These are phyloP conservation scores for Magnaporthiopsis incrustans DNA, from an alignment of 2,329 filamentous ascomycete species.

Conservation along the genomic window DNA sequence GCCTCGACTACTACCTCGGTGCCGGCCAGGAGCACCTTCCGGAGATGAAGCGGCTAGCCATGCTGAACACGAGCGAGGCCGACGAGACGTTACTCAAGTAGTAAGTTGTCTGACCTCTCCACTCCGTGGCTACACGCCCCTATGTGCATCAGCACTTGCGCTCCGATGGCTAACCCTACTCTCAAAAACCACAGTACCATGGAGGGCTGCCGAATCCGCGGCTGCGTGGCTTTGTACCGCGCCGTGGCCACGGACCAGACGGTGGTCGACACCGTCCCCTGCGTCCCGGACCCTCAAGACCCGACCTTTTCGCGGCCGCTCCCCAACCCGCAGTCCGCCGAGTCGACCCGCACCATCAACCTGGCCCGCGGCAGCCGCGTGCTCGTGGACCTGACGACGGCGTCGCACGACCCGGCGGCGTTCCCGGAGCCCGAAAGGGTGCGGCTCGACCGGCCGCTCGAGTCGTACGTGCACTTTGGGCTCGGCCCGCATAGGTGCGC, in stretches of 20 bases:
- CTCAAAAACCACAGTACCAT: constrained; percentile 32
- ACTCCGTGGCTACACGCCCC: too few relatives aligned
- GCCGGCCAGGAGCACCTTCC: constrained; percentile 39
- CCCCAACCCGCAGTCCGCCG: constrained; percentile 15
- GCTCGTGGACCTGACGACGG: constrained; percentile 41
- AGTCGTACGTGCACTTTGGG: constrained; percentile 44
- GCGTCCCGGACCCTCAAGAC: constrained; percentile 13
- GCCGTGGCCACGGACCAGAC: constrained; percentile 27
- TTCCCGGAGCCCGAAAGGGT: constrained; percentile 44
- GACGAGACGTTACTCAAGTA: constrained; percentile 34
- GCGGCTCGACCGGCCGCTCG: constrained; percentile 39
- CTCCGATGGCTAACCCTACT: neutral
- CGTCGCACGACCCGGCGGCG: constrained; percentile 35
- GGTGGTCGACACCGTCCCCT: constrained; percentile 19
- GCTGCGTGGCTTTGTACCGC: constrained; percentile 42
- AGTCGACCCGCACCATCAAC: constrained; percentile 15
- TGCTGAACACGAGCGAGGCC: constrained; percentile 38
- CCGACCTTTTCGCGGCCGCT: constrained; percentile 12
- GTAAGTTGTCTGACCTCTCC: constrained; percentile 15
- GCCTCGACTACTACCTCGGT: constrained; percentile 52
- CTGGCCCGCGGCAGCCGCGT: constrained; percentile 25
- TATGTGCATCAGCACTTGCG: too few relatives aligned
- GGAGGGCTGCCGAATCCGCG: constrained; percentile 47
- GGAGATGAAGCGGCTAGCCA: constrained; percentile 43
- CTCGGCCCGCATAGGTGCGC: constrained; percentile 44